Percentiles rank a stretch among this genome's conserved stretches.
phyloP scores from a whole-genome alignment of 805 yeast species.

The Wickerhamiella occidentalis region DNA sequence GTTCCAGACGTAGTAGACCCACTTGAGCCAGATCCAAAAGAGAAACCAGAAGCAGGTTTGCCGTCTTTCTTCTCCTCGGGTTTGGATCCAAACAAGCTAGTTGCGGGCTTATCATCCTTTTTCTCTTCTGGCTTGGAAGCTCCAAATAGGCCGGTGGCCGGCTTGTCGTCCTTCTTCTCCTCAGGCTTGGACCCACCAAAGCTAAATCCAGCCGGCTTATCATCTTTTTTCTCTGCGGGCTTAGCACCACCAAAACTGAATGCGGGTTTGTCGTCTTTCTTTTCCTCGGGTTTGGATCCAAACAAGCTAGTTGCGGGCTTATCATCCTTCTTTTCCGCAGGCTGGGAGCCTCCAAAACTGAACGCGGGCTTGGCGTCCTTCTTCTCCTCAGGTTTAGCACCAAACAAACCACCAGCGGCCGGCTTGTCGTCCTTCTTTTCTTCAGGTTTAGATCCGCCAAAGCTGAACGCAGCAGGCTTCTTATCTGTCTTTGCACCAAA shows the following conservation, averaged over 20 bases:
- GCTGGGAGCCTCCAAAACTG: conserved; percentile 10
- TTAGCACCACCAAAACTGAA: conserved; percentile 15
- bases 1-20: conserved; percentile 15
- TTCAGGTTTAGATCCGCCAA: conserved; percentile 8
- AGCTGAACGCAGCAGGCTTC: background rate
- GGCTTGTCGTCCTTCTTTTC: background rate
- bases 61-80: conserved; percentile 11
- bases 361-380: conserved; percentile 15
- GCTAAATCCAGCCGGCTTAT: conserved; percentile 8
- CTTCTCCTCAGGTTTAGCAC: conserved; percentile 13
- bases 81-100: background rate
- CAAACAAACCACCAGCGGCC: conserved; percentile 12
- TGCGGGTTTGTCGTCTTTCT: conserved; percentile 13
- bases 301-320: conserved; percentile 15
- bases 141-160: conserved; percentile 16
- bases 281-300: conserved; percentile 9
- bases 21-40: too few relatives aligned
- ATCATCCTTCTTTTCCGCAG: conserved; percentile 14
- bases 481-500: too few relatives aligned
- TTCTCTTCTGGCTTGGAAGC: conserved; percentile 12
- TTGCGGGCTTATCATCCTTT: conserved; percentile 14
- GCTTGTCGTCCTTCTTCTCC: conserved; percentile 2
- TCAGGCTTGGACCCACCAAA: background rate
- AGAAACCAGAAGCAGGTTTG: too few relatives aligned
- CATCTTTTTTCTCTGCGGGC: conserved; percentile 16